Evolutionary conservation across 768 basidiomycete species (phyloP), one percentile per base, ranked within the genome.

Genomic region (Lactifluus echinatus): DNA sequence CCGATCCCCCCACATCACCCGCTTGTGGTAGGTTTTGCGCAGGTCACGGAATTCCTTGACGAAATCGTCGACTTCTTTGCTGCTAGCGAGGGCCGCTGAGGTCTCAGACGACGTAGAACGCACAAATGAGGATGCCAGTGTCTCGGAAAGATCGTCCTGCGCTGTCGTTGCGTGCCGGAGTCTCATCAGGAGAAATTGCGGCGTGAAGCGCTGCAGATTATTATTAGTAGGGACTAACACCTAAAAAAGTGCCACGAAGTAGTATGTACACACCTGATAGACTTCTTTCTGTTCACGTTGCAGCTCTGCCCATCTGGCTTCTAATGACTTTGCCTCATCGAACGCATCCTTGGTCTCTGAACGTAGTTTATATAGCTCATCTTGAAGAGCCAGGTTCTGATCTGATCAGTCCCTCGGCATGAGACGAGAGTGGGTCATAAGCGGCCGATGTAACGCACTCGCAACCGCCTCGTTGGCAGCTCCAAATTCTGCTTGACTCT

Each of bases 21-120:
- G 78, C 71, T 95, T 96, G 69, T 98, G 94, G 70, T 93, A 97
- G n/a, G 79, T 77, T 72, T 91, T 94, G 62, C 95, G 74, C 39
- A 83, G 69, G 50, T 93, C 91, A 66, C 86, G 90, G 73, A 94
- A 96, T 64, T 91, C 83, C 64, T 76, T 84, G 51, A 96, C 81
- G 62, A 97, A 98, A 43, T 86, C 82, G 57, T 96, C 93, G 23
- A 93, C 79, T 33, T 89, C 88, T 62, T 75, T 75, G 39, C 68
- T 67, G 29, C 73, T 69, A 8, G 64, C 33, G 7, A 48, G 36
- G 0, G 57, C 50, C 12, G 60, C 50, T 14, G 65, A 46, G 2
- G 55, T 56, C 29, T 62, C 63, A 19, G 71, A 62, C 19, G 71
- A 65, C 7, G 74, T 66, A 8, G 78, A 76, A 6, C 81, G 83